Evolutionary conservation across 129 eudicot genomes (phyloP).

Genomic region (Apium graveolens): DNA sequence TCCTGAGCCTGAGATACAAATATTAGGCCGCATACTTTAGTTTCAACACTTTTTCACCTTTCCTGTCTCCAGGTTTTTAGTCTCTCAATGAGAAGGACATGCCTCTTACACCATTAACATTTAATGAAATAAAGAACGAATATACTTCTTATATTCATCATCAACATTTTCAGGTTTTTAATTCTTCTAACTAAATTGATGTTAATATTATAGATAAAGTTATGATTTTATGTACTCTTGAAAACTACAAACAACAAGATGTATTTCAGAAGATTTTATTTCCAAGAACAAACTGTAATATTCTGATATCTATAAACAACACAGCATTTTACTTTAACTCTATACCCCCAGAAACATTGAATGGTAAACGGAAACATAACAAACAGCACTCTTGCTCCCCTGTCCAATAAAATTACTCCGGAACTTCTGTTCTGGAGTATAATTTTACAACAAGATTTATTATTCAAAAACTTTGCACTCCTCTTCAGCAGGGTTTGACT

Average conservation of each 20-base stretch:
- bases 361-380: background rate
- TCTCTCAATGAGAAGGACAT: too few species aligned
- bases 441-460: background rate
- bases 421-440: background rate
- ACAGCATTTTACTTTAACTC: background rate
- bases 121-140: too few species aligned
- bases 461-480: slow-evolving; percentile 95
- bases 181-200: background rate
- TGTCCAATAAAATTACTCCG: background rate
- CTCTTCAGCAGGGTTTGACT: slow-evolving; percentile 70
- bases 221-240: background rate
- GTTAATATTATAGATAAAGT: background rate
- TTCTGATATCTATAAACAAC: background rate
- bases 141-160: background rate
- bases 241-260: background rate
- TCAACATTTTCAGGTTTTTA: background rate
- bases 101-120: too few species aligned
- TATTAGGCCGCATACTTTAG: background rate
- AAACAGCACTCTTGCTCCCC: background rate
- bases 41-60: too few species aligned
- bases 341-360: background rate
- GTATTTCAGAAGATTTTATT: background rate
- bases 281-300: background rate
- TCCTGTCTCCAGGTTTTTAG: too few species aligned
- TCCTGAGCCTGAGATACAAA: slow-evolving; percentile 12